Conservation (phyloP, 2,329 filamentous ascomycete genomes). For the Cytospora chrysosperma region DNA sequence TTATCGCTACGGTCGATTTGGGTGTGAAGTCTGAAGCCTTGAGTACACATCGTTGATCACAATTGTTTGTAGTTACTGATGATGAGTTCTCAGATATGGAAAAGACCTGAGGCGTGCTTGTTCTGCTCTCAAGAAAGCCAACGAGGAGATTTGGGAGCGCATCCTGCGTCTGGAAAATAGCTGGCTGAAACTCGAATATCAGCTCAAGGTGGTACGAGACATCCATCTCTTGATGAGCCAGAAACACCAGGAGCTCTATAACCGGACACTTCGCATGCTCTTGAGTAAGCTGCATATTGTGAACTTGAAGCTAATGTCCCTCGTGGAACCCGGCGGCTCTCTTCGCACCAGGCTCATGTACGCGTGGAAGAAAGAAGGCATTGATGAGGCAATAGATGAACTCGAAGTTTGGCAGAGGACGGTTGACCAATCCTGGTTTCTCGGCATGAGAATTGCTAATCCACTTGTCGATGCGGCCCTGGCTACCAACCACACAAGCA, state of each 20-base stretch:
- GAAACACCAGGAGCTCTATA: constrained; percentile 25
- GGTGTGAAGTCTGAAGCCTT: not conserved
- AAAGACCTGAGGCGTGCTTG: not conserved
- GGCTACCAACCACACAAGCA: not conserved
- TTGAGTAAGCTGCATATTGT: constrained; percentile 25
- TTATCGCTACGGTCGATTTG: not conserved
- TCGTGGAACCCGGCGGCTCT: not conserved
- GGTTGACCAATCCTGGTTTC: not conserved
- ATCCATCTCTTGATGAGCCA: constrained; percentile 25
- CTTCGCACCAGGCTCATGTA: not conserved
- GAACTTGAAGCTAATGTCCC: not conserved
- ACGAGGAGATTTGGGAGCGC: not conserved
- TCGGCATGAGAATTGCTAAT: not conserved
- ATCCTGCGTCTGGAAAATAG: constrained; percentile 26
- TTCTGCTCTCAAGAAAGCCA: not conserved
- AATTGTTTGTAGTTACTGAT: too few relatives aligned
- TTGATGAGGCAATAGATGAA: not conserved
- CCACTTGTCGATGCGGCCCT: not conserved
- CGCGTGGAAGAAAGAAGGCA: not conserved
- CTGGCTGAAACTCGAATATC: constrained; percentile 25
- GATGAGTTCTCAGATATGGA: not conserved
- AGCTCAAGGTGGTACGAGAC: constrained; percentile 25
- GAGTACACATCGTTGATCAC: too few relatives aligned
- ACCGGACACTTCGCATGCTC: constrained; percentile 24
- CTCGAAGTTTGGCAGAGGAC: not conserved